Conservation (phyloP, 2,329 filamentous ascomycete genomes). For the Cryphonectria carpinicola region DNA sequence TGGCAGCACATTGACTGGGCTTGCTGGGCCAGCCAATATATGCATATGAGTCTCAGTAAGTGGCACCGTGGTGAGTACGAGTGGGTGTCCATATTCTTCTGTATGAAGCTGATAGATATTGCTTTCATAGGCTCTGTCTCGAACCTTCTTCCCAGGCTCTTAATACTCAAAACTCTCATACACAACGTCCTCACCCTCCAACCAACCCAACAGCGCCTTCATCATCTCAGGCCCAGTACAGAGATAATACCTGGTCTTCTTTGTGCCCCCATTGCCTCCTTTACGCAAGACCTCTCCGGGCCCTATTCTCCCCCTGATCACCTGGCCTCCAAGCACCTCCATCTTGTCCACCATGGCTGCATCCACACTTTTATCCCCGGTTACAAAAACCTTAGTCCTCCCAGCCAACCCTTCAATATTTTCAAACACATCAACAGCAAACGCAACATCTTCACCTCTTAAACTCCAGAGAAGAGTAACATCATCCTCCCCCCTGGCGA, state of each 20-base stretch:
- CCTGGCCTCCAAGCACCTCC: constrained; percentile 40
- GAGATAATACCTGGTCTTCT: constrained; percentile 58
- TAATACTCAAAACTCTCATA: constrained; percentile 67
- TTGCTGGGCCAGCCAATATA: too few relatives aligned
- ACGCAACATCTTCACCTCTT: constrained; percentile 60
- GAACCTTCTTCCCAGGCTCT: constrained; percentile 23
- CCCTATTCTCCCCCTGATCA: constrained; percentile 45
- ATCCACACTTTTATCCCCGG: constrained; percentile 46
- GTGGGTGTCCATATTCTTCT: too few relatives aligned
- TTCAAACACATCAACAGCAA: constrained; percentile 64
- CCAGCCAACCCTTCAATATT: constrained; percentile 54
- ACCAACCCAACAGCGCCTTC: constrained; percentile 51
- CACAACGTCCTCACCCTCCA: constrained; percentile 56
- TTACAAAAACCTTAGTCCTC: constrained; percentile 67
- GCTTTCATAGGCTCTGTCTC: too few relatives aligned
- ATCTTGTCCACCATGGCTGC: constrained; percentile 41
- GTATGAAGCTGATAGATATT: too few relatives aligned
- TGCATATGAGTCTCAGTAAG: too few relatives aligned
- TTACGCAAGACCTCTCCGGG: constrained; percentile 47
- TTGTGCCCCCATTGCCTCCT: constrained; percentile 42
- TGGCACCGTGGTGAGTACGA: too few relatives aligned
- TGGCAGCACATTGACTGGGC: too few relatives aligned
- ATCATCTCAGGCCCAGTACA: constrained; percentile 51
- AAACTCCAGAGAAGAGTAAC: constrained; percentile 73
- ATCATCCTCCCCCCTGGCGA: constrained; percentile 41